Percentiles rank a stretch among this genome's conserved stretches.
Evolutionary conservation across 1,139 yeast genomes (phyloP).

Genomic region (Lodderomyces beijingensis): DNA sequence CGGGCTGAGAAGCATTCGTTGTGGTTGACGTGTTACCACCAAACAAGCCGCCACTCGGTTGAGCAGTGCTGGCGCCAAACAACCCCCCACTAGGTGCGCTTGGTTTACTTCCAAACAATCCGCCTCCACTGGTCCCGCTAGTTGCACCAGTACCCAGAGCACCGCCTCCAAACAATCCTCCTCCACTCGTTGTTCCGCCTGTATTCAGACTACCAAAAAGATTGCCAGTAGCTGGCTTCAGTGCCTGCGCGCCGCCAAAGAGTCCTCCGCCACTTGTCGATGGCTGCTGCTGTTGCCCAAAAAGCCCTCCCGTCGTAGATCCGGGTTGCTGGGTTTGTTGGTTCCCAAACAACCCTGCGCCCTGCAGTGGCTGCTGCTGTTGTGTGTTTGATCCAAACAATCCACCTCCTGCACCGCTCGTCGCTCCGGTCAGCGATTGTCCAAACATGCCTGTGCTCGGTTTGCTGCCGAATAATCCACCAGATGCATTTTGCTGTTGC

Average conservation of each 20-base stretch:
- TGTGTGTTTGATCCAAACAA: slow-evolving; percentile 5
- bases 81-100: slow-evolving; percentile 3
- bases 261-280: slow-evolving; percentile 6
- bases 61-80: slow-evolving; percentile 5
- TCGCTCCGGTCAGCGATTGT: slow-evolving; percentile 8
- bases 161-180: slow-evolving; percentile 8
- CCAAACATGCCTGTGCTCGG: slow-evolving; percentile 22
- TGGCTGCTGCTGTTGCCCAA: slow-evolving; percentile 4
- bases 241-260: slow-evolving; percentile 4
- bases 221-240: slow-evolving; percentile 1
- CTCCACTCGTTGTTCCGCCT: slow-evolving; percentile 7
- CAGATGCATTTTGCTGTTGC: slow-evolving; percentile 19
- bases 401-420: slow-evolving; percentile 8
- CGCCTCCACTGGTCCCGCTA: slow-evolving; percentile 3
- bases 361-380: slow-evolving; percentile 6
- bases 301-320: slow-evolving; percentile 3
- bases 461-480: too few relatives aligned
- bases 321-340: slow-evolving; percentile 3
- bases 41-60: slow-evolving; percentile 7
- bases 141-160: too few relatives aligned
- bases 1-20: slow-evolving; percentile 7
- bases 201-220: slow-evolving; percentile 17
- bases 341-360: slow-evolving; percentile 8
- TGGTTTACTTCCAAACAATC: slow-evolving; percentile 8
- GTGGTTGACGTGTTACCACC: slow-evolving; percentile 1